A percentile compares a stretch with the other conserved stretches of the same genome.
Evolutionary conservation across 2,329 filamentous ascomycete species (phyloP).

Genomic region (Purpureocillium takamizusanense): DNA sequence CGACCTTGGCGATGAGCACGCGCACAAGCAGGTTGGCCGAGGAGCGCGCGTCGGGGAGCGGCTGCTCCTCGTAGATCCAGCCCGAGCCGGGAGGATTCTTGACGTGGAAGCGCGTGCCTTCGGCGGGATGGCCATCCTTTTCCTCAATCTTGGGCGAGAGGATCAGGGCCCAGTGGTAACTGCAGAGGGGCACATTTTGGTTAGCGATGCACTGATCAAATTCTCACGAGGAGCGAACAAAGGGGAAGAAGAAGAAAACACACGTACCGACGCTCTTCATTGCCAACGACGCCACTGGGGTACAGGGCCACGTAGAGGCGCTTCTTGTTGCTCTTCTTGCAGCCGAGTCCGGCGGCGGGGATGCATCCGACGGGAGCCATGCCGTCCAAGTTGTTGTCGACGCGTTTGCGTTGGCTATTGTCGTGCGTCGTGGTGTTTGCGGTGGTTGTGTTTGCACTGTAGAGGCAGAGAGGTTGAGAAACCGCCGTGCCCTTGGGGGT

Average conservation of each 20-base stretch:
- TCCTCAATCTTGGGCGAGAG: slow-evolving; percentile 19
- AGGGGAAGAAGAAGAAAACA: not conserved
- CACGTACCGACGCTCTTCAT: slow-evolving; percentile 15
- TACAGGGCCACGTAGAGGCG: slow-evolving; percentile 23
- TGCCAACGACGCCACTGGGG: slow-evolving; percentile 13
- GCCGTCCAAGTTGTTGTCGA: not conserved
- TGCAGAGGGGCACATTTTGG: slow-evolving; percentile 5
- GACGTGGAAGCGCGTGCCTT: slow-evolving; percentile 22
- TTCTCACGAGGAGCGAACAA: no score
- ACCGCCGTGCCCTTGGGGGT: no score
- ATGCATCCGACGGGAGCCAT: not conserved
- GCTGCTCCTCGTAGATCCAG: slow-evolving; percentile 18
- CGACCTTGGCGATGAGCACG: slow-evolving; percentile 28
- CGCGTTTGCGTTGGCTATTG: no score
- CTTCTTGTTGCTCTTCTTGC: slow-evolving; percentile 12
- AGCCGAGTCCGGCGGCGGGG: not conserved
- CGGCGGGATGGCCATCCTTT: slow-evolving; percentile 2
- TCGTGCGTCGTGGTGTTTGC: no score
- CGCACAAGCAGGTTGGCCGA: slow-evolving; percentile 24
- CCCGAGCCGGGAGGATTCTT: slow-evolving; percentile 12
- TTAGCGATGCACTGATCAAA: not conserved
- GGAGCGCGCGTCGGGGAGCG: slow-evolving; percentile 9
- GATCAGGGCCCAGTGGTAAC: slow-evolving; percentile 21
- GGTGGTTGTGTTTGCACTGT: no score
- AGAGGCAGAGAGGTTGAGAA: no score